phyloP scores from a whole-genome alignment of 768 basidiomycete species.

The Fomitopsis pulvina region DNA sequence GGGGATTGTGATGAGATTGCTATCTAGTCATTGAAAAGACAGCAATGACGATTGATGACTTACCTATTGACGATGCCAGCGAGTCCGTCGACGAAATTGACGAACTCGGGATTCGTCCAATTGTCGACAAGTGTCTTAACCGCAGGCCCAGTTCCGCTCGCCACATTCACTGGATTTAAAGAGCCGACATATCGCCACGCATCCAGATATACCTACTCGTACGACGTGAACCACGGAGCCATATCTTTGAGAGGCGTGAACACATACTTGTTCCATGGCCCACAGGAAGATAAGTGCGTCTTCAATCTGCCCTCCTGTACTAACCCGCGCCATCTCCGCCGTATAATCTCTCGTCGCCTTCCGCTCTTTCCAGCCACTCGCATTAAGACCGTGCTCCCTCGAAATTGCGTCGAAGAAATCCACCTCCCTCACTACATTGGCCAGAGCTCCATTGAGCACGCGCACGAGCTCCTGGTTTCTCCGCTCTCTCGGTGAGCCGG shows the following conservation, averaged over 20 bases:
- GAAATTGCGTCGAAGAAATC: constrained; percentile 55
- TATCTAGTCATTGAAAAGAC: neutral
- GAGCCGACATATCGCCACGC: constrained; percentile 51
- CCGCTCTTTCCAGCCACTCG: constrained; percentile 44
- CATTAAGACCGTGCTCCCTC: constrained; percentile 34
- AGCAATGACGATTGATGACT: neutral
- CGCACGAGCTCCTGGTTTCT: constrained; percentile 37
- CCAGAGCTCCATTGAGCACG: constrained; percentile 44
- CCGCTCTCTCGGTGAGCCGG: constrained; percentile 28
- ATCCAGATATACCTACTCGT: constrained; percentile 54
- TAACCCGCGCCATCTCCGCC: constrained; percentile 59
- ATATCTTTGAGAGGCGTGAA: neutral
- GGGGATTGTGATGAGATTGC: neutral
- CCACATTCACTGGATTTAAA: constrained; percentile 1
- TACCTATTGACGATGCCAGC: constrained; percentile 39
- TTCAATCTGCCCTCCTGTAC: constrained; percentile 37
- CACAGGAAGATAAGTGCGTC: constrained; percentile 70
- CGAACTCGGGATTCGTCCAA: constrained; percentile 55
- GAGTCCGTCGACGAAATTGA: constrained; percentile 44
- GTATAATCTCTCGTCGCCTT: constrained; percentile 65
- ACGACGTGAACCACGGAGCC: neutral
- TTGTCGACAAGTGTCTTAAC: constrained; percentile 48
- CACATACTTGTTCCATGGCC: constrained; percentile 69
- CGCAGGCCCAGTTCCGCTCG: constrained; percentile 18
- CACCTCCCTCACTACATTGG: constrained; percentile 52